Evolutionary conservation across 163 green algal genomes (phyloP), one percentile per base, ranked within the genome.

Genomic region (Volvox carteri): DNA sequence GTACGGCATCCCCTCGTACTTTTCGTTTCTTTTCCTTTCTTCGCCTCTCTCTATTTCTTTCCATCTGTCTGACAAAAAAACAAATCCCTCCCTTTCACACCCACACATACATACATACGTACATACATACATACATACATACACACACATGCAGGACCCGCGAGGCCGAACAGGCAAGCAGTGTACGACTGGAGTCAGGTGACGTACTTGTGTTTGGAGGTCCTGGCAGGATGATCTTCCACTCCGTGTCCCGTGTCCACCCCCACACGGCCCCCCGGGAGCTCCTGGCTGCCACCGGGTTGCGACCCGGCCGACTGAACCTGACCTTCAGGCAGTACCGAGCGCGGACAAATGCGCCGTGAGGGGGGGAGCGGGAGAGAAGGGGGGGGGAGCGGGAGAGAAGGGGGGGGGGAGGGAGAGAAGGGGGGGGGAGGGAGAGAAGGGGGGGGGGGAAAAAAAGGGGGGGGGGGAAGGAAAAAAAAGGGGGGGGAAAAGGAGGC

Each of bases 161-260:
- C 1, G 85, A 93, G 18, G 84, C 90, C 74, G 85, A 90, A 46
- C 2, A 50, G 44, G 85, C 90, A 0, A 14, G 75, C 30, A 87
- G 41, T 19, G 83, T 96, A 56, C 67, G 91, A 3, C 77, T 96
- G 30, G 83, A 95, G 60, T 95, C 92, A 21, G 84, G 84, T 33
- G 94, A 96, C 86, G 84, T 91, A 84, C 79, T 96, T 30, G 90
- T 96, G 39, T 96, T 96, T 86, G 94, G 93, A 12, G 94, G 94
- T n/a, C 86, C 94, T 14, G 81, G 80, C 19, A 89, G 94, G 44
- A 92, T 96, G 92, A 68, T 96, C 50, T 96, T 92, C 77, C 94
- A 96, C 77, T 90, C 86, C 0, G 92, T 96, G 37, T 12, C 90
- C 28, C 76, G 42, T 23, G 86, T 96, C 25, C 86, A 93, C 68